These are phyloP conservation scores for Plasmodium ovale DNA, from an alignment of 169 alveolate species.

Conservation along the genomic window DNA sequence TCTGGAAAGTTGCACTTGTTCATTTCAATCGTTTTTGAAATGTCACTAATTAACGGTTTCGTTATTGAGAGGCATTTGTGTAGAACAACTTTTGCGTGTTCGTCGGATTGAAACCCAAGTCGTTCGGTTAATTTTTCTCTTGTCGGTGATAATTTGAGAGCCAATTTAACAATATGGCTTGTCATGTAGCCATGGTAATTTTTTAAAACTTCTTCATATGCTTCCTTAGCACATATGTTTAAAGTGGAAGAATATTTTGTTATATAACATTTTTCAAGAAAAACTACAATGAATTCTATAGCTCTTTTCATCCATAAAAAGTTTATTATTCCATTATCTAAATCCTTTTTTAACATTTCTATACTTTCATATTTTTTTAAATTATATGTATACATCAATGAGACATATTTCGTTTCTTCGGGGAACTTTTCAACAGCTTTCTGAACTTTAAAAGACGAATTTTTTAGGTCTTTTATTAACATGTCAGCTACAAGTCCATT, in stretches of 20 bases:
- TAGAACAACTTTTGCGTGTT: conserved; percentile 21
- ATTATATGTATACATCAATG: conserved; percentile 62
- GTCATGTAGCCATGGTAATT: conserved; percentile 60
- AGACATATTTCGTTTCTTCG: conserved; percentile 69
- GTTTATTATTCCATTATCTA: conserved; percentile 56
- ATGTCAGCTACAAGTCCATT: conserved; percentile 51
- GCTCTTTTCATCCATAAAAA: conserved; percentile 76
- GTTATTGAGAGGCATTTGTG: conserved; percentile 34
- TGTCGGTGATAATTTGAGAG: conserved; percentile 46
- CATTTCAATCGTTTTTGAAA: conserved; percentile 48
- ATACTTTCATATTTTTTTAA: conserved; percentile 59
- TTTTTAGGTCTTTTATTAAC: conserved; percentile 62
- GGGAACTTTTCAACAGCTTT: conserved; percentile 70
- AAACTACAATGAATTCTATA: conserved; percentile 60
- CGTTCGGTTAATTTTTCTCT: conserved; percentile 46
- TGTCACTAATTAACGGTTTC: conserved; percentile 42
- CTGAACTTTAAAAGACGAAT: conserved; percentile 50
- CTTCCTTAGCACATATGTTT: conserved; percentile 57
- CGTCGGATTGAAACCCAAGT: conserved; percentile 19
- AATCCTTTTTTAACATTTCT: conserved; percentile 53
- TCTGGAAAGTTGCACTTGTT: conserved; percentile 50
- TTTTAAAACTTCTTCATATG: conserved; percentile 72
- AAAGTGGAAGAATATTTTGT: conserved; percentile 35
- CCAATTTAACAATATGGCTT: conserved; percentile 46
- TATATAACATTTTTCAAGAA: conserved; percentile 71